Base-by-base conservation (phyloP, 1,284 basidiomycete genomes). In the Trametes pubescens region DNA sequence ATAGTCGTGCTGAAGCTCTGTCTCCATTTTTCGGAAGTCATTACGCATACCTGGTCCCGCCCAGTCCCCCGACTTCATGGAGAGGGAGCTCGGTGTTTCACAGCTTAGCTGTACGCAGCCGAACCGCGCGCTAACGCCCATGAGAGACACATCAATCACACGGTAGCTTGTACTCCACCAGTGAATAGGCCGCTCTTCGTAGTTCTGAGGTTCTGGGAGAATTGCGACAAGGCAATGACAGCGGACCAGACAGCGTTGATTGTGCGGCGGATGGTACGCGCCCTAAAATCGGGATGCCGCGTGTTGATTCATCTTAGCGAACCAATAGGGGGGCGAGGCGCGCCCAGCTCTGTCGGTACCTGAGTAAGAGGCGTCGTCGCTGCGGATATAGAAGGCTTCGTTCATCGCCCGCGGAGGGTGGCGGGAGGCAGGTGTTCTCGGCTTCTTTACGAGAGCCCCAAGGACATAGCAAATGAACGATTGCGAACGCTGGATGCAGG, bases 41-140 rank as follows among this genome's bases (percentile, higher is more conserved):
- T 14, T 29, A 18, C 46, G 38, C 44, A 35, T 38, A 13, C 47
- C 38, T 46, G 58, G 58, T 38, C 37, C 46, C 24, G 37, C 14
- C 48, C 18, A 35, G 18, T 24, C 26, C 38, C 21, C 40, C 34
- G 58, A 53, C 52, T 57, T 16, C 49, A 22, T 47, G 57, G 21
- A 57, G 35, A 22, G 52, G 24, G 58, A 32, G 16, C 48, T 40
- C 49, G n/a, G 59, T 53, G 65, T 62, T 64, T 67, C 62, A 67
- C 48, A 34, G 49, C 35, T 43, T 26, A 57, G 7, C 21, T 34
- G 51, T 47, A 37, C 26, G 55, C 53, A 60, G 55, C 60, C 65
- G 65, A 64, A 46, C 57, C 56, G 59, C 53, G 49, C 38, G 48
- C 57, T 38, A 51, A 59, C 37, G 43, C 57, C 57, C 43, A 22